Conservation (phyloP, 225 moss, liverwort and hornwort genomes). For the Bryoerythrophyllum caledonicum region DNA sequence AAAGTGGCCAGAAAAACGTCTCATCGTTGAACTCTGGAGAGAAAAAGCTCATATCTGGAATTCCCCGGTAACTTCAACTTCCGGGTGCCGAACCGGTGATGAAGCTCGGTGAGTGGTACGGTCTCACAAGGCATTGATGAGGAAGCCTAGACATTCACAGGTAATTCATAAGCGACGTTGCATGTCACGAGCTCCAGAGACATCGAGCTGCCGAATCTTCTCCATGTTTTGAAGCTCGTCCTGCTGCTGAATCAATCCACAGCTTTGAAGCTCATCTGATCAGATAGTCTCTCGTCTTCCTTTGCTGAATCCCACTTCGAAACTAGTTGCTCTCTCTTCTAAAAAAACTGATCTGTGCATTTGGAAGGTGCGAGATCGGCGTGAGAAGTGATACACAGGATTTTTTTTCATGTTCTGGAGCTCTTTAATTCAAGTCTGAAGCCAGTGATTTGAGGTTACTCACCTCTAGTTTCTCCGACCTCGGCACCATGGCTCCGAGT, state of each 20-base stretch:
- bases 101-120: neutral
- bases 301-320: neutral
- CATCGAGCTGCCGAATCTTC: no score
- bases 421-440: no score
- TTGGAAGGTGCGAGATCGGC: neutral
- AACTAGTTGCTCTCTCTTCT: neutral
- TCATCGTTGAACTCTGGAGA: neutral
- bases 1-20: constrained; percentile 10
- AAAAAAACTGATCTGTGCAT: neutral
- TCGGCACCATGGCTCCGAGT: constrained; percentile 4
- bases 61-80: neutral
- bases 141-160: neutral
- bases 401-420: neutral
- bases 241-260: no score
- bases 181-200: neutral
- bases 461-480: no score
- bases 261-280: no score
- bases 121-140: neutral
- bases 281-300: neutral
- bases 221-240: no score
- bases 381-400: no score
- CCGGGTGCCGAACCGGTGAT: neutral
- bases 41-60: neutral
- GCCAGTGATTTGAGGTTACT: no score
- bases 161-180: constrained; percentile 3